Base-by-base conservation (phyloP, 228 moss, liverwort and hornwort species). In the Sphagnum magellanicum region DNA sequence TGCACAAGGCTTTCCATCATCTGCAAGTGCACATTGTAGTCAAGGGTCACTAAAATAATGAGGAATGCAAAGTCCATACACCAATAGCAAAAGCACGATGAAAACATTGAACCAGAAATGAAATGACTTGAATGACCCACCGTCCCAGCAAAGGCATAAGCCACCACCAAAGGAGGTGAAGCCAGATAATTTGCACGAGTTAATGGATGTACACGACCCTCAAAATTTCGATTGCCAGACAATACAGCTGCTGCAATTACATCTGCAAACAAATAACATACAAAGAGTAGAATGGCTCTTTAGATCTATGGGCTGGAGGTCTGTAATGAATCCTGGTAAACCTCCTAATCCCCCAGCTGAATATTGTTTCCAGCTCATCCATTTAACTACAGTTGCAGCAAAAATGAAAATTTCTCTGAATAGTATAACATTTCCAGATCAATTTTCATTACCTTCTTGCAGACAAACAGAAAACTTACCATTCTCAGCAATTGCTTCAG, bases 201-300 rank as follows among this genome's bases (percentile, higher is more conserved):
- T 79, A 97, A 79, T 32, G 91, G 93, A 85, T 97, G 96, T 61
- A 97, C 96, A 73, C 96, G 86, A 16, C 96, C 93, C 75, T 97
- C 96, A 74, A 97, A 97, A 66, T 97, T 97, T 16, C 96, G 88
- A 81, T 97, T 97, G 67, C 96, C 96, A 46, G 90, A 97, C 16
- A 97, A 81, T 17, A 97, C 90, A 50, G 93, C 93, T 50, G 88
- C 84, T 52, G 91, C 96, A 57, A 97, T 79, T 60, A 97, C 78
- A 67, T 95, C 95, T 92, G 78, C 67, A 67, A 46, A 64, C 16
- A 67, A 15, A 4, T 16, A 67, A 13, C 67, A 32, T 32, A 3
- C 32, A 32, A 32, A 32, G 0, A 32, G 1, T 32, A 32, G 2
- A 32, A 32, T 32, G 32, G 32, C 32, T 32, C 32, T 32, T 32